Percentiles rank a stretch among this genome's conserved stretches.
These are phyloP conservation scores for Metschnikowia aberdeeniae DNA, from an alignment of 805 yeast genomes.

Conservation along the genomic window DNA sequence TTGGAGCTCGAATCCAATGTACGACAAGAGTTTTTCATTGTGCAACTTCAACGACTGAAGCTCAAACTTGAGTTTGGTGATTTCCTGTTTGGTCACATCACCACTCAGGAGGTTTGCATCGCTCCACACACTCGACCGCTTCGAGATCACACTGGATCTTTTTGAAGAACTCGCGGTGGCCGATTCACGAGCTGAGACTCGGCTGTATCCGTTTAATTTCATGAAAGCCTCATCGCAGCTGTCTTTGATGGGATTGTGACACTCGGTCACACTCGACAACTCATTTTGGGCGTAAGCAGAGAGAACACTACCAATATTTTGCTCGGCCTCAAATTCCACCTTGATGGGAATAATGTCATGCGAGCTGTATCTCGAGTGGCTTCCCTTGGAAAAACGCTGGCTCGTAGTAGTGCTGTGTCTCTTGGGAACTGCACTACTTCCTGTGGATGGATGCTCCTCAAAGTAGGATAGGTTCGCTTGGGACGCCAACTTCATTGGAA, in stretches of 20 bases:
- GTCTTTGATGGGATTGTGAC: slow-evolving; percentile 16
- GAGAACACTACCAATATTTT: slow-evolving; percentile 19
- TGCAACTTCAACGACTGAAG: slow-evolving; percentile 50
- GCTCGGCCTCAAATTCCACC: slow-evolving; percentile 37
- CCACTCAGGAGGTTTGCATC: slow-evolving; percentile 19
- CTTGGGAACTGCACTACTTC: slow-evolving; percentile 2
- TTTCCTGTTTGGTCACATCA: slow-evolving; percentile 42
- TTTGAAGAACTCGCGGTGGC: slow-evolving; percentile 20
- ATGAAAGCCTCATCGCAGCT: slow-evolving; percentile 23
- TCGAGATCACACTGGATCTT: slow-evolving; percentile 16
- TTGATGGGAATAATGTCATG: slow-evolving; percentile 41
- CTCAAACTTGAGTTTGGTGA: slow-evolving; percentile 50
- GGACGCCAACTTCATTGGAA: slow-evolving; percentile 38
- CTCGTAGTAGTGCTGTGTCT: slow-evolving; percentile 25
- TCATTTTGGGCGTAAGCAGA: slow-evolving; percentile 26
- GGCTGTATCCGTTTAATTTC: slow-evolving; percentile 28
- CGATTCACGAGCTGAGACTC: slow-evolving; percentile 13
- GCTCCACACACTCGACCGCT: slow-evolving; percentile 27
- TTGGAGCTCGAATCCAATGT: slow-evolving; percentile 54
- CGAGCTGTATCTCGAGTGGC: slow-evolving; percentile 39
- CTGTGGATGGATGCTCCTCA: slow-evolving; percentile 15
- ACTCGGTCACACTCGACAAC: slow-evolving; percentile 15
- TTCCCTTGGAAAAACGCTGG: slow-evolving; percentile 20
- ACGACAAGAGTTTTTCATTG: slow-evolving; percentile 53
- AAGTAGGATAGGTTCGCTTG: slow-evolving; percentile 18